phyloP scores from a whole-genome alignment of 208 protist species.

The Trypanosoma mega region DNA sequence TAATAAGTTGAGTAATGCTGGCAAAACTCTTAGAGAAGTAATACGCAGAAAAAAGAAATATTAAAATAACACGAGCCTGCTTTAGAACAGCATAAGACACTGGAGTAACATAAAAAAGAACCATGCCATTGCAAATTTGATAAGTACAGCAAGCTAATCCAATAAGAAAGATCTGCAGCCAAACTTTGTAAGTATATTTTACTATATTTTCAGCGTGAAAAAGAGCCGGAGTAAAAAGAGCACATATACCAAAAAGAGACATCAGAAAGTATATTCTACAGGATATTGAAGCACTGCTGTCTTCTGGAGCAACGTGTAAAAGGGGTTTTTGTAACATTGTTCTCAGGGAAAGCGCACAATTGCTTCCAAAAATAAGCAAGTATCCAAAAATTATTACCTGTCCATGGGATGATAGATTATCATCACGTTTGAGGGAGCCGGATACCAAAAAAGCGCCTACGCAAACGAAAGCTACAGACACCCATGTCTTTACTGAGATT shows the following conservation, averaged over 20 bases:
- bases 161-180: conserved; percentile 10
- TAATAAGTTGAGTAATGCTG: conserved; percentile 9
- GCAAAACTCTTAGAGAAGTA: conserved; percentile 21
- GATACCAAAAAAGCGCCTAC: conserved; percentile 18
- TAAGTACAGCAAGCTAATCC: conserved; percentile 14
- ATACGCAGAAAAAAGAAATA: conserved; percentile 23
- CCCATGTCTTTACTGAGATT: conserved; percentile 8
- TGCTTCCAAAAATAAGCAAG: conserved; percentile 19
- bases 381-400: conserved; percentile 12
- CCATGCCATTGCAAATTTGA: conserved; percentile 19
- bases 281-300: conserved; percentile 1
- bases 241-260: not conserved
- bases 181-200: conserved; percentile 1
- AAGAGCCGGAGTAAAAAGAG: conserved; percentile 1
- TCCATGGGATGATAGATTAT: not conserved
- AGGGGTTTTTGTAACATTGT: conserved; percentile 22
- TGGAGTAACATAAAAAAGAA: conserved; percentile 19
- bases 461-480: conserved; percentile 19
- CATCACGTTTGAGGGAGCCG: conserved; percentile 11
- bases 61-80: conserved; percentile 19
- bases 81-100: conserved; percentile 26
- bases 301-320: conserved; percentile 3
- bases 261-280: conserved; percentile 8
- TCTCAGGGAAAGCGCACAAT: conserved; percentile 14
- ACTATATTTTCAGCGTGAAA: conserved; percentile 2